Evolutionary conservation across 495 filamentous ascomycete genomes (phyloP).

Genomic region (Hypoxylon crocopeplum): DNA sequence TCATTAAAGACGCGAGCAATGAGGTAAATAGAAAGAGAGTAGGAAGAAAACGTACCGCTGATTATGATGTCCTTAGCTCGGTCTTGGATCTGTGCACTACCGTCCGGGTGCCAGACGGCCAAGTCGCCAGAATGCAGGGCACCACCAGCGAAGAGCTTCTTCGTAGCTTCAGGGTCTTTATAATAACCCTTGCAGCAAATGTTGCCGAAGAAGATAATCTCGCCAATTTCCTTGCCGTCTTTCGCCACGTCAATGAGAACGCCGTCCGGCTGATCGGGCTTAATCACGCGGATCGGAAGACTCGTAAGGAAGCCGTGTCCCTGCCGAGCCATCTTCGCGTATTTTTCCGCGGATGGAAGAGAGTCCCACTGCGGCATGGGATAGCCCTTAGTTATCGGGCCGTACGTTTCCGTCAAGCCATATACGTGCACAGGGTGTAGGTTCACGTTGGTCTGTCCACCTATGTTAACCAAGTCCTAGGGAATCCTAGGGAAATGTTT

Average conservation of each 20-base stretch:
- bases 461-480: not conserved
- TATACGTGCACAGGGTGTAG: conserved; percentile 94
- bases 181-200: conserved; percentile 93
- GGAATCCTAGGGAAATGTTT: not conserved
- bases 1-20: not conserved
- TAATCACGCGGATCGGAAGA: conserved; percentile 82
- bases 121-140: conserved; percentile 89
- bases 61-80: conserved; percentile 98
- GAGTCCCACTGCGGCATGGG: conserved; percentile 80
- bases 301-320: conserved; percentile 88
- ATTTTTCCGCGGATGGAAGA: conserved; percentile 75
- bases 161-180: conserved; percentile 86
- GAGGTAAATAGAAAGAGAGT: not conserved
- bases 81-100: conserved; percentile 89
- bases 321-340: conserved; percentile 86
- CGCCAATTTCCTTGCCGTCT: conserved; percentile 89
- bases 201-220: conserved; percentile 90
- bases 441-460: conserved; percentile 65
- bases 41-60: conserved; percentile 68
- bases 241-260: conserved; percentile 75
- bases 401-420: conserved; percentile 94
- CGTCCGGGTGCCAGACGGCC: conserved; percentile 90
- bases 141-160: conserved; percentile 86
- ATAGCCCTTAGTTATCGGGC: conserved; percentile 94
- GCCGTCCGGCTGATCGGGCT: conserved; percentile 71